Percentiles rank a stretch among this genome's conserved stretches.
These are phyloP conservation scores for Vaccinium vitisidaea DNA, from an alignment of 148 eudicot genomes.

Conservation along the genomic window DNA sequence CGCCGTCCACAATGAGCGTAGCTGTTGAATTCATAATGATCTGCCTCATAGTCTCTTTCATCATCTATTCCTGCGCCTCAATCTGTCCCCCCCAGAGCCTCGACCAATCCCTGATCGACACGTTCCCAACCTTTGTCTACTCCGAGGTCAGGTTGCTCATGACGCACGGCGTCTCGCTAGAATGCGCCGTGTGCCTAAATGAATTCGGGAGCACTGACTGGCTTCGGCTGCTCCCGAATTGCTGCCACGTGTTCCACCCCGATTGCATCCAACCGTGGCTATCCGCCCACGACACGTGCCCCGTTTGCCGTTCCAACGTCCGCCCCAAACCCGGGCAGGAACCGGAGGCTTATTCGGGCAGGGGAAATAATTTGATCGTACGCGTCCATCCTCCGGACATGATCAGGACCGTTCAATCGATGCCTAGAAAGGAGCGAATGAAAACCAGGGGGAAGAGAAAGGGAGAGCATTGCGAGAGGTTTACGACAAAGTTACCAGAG, in stretches of 20 bases:
- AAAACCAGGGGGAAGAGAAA: background rate
- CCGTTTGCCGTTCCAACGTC: conserved; percentile 42
- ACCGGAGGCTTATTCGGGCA: background rate
- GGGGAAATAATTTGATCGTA: background rate
- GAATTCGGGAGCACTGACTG: conserved; percentile 38
- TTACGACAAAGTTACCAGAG: conserved; percentile 59
- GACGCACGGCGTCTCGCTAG: conserved; percentile 25
- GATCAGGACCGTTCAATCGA: background rate
- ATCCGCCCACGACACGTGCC: conserved; percentile 41
- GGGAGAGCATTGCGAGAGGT: conserved; percentile 46
- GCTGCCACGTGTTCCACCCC: conserved; percentile 56
- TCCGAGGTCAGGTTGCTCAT: conserved; percentile 33
- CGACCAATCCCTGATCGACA: conserved; percentile 25
- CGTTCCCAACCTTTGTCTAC: conserved; percentile 45
- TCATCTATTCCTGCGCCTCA: background rate
- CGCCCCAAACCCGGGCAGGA: background rate
- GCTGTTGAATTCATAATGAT: too few species aligned
- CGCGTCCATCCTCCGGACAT: background rate
- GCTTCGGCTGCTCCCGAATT: conserved; percentile 36
- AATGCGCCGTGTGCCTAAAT: conserved; percentile 53
- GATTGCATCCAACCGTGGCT: conserved; percentile 54
- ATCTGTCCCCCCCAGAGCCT: conserved; percentile 19
- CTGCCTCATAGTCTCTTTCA: background rate
- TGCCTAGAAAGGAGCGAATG: background rate
- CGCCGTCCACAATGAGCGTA: too few species aligned